Conservation (phyloP, 2,329 filamentous ascomycete species). For the Neoascochyta sp. region DNA sequence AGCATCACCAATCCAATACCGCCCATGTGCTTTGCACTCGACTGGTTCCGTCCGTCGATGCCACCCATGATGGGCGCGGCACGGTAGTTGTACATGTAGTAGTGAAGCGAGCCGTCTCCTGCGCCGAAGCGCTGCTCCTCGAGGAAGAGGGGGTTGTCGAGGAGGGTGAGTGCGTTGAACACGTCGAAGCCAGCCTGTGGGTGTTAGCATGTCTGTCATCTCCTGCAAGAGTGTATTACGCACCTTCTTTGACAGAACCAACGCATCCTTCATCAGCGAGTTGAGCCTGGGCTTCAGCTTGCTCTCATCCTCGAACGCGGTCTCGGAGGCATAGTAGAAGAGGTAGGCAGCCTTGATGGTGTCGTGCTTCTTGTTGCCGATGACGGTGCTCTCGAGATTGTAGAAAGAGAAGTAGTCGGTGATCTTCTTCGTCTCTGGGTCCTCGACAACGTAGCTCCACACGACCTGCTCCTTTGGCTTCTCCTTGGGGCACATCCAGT, state of each 20-base stretch:
- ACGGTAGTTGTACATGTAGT: constrained; percentile 96
- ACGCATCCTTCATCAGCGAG: constrained; percentile 73
- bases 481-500: constrained; percentile 76
- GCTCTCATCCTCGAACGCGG: constrained; percentile 60
- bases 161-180: constrained; percentile 89
- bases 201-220: constrained; percentile 5
- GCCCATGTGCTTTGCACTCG: constrained; percentile 74
- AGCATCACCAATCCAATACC: constrained; percentile 88
- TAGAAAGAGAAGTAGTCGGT: constrained; percentile 99
- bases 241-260: constrained; percentile 80
- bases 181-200: constrained; percentile 76
- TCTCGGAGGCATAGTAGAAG: constrained; percentile 92
- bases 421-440: constrained; percentile 68
- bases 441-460: constrained; percentile 87
- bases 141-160: constrained; percentile 92
- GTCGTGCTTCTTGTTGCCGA: constrained; percentile 73
- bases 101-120: constrained; percentile 92
- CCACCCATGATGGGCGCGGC: constrained; percentile 82
- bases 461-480: constrained; percentile 66
- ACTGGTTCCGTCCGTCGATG: constrained; percentile 71
- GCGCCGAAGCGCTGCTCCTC: constrained; percentile 91
- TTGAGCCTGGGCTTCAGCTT: constrained; percentile 78
- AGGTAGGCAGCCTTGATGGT: constrained; percentile 87
- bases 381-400: constrained; percentile 86
- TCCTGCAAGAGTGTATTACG: too few species aligned